phyloP scores from a whole-genome alignment of 2,329 filamentous ascomycete species.

The Paecilomyces sp. region DNA sequence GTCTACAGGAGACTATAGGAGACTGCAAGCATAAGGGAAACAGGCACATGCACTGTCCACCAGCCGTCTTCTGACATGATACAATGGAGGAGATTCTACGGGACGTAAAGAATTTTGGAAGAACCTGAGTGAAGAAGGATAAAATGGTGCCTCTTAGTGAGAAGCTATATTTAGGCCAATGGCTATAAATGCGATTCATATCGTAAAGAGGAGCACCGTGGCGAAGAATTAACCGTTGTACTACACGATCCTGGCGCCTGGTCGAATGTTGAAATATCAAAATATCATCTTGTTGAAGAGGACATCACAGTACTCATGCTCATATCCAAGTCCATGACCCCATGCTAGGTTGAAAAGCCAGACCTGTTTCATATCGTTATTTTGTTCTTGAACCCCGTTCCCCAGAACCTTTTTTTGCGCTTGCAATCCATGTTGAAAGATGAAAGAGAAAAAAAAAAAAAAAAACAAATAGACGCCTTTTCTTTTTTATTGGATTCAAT shows the following conservation, averaged over 20 bases:
- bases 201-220: neutral
- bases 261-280: neutral
- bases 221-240: neutral
- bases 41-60: neutral
- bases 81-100: neutral
- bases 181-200: neutral
- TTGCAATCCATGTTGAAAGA: neutral
- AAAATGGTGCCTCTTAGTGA: neutral
- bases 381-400: neutral
- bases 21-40: neutral
- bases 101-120: neutral
- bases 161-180: neutral
- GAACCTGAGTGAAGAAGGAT: neutral
- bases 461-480: neutral
- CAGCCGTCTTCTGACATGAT: neutral
- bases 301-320: neutral
- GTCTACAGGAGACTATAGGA: neutral
- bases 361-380: neutral
- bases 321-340: neutral
- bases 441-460: neutral
- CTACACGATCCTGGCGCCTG: neutral
- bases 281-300: neutral
- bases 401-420: neutral
- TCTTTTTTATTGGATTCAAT: neutral
- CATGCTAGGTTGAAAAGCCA: neutral